Percentiles rank a stretch among this genome's conserved stretches.
Conservation (phyloP, 768 basidiomycete genomes). For the Tricholoma saponaceum region DNA sequence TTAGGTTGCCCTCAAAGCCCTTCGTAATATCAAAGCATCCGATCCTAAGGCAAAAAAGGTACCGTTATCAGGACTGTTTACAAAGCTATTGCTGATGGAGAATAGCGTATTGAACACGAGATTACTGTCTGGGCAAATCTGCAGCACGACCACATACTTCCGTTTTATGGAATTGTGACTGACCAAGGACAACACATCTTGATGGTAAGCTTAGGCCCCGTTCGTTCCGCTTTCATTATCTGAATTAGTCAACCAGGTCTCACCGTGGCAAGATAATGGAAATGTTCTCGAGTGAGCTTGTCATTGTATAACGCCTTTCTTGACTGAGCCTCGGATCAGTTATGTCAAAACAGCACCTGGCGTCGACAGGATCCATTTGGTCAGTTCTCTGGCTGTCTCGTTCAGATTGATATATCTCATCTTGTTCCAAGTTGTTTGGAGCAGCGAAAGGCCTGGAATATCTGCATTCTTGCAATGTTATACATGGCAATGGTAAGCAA, state of each 20-base stretch:
- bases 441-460: constrained; percentile 57
- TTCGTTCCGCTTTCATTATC: background rate
- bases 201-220: constrained; percentile 29
- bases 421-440: constrained; percentile 38
- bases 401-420: background rate
- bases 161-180: constrained; percentile 56
- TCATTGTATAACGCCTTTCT: background rate
- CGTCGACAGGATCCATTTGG: constrained; percentile 40
- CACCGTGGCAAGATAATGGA: constrained; percentile 59
- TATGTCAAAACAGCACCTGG: constrained; percentile 33
- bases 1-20: constrained; percentile 55
- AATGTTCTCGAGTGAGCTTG: constrained; percentile 46
- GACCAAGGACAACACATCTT: constrained; percentile 47
- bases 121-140: constrained; percentile 51
- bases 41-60: constrained; percentile 42
- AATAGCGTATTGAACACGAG: constrained; percentile 54
- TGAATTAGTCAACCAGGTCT: constrained; percentile 35
- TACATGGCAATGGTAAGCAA: constrained; percentile 58
- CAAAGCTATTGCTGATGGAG: background rate
- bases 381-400: constrained; percentile 17
- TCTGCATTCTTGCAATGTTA: constrained; percentile 45
- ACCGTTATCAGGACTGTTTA: constrained; percentile 9
- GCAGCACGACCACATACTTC: constrained; percentile 45
- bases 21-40: constrained; percentile 41
- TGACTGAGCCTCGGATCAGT: constrained; percentile 20